A percentile compares a stretch with the other conserved stretches of the same genome.
These are phyloP conservation scores for Luffa acutangula DNA, from an alignment of 306 rosid genomes.

Conservation along the genomic window DNA sequence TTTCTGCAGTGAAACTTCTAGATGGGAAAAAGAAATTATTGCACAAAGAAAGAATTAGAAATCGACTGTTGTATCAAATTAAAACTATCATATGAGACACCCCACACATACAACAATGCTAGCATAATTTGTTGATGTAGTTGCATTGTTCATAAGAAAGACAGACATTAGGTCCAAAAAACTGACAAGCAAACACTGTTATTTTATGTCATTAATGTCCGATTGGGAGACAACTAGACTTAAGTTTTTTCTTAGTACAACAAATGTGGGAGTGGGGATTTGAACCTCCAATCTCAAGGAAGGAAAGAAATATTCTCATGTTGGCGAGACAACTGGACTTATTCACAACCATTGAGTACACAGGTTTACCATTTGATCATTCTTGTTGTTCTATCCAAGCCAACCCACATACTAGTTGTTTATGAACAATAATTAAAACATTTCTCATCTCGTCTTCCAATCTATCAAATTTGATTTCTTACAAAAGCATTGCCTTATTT, in stretches of 20 bases:
- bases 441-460: constrained; percentile 3
- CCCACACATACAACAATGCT: neutral
- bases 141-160: neutral
- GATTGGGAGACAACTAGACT: neutral
- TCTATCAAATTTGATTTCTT: neutral
- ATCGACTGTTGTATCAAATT: neutral
- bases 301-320: neutral
- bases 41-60: neutral
- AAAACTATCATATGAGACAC: neutral
- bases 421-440: neutral
- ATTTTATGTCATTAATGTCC: neutral
- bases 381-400: neutral
- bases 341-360: neutral
- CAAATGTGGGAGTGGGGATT: too few relatives aligned
- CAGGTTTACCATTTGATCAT: neutral
- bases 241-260: too few relatives aligned
- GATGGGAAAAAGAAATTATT: neutral
- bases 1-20: neutral
- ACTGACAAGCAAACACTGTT: neutral
- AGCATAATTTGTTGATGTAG: neutral
- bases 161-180: neutral
- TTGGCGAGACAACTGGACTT: neutral
- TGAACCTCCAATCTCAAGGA: neutral
- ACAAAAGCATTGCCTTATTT: neutral
- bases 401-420: neutral